phyloP scores from a whole-genome alignment of 2,329 filamentous ascomycete genomes.

The Cordyceps cateniannulata region DNA sequence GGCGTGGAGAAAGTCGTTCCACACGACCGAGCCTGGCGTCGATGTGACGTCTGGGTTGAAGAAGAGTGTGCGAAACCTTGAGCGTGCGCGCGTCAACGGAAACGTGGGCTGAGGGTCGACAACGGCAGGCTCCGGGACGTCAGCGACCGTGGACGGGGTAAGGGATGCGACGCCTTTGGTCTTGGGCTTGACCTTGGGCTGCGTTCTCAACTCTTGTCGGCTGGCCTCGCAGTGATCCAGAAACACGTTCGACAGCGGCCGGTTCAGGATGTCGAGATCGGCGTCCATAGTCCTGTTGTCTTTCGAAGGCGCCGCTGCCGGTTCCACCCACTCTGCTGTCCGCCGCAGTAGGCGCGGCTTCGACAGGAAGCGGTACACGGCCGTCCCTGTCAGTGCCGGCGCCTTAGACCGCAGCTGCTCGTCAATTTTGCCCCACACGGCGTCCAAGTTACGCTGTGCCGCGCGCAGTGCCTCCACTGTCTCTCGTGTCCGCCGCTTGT shows the following conservation, averaged over 20 bases:
- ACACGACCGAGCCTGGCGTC: constrained; percentile 41
- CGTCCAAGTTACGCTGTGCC: constrained; percentile 42
- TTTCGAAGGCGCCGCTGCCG: constrained; percentile 14
- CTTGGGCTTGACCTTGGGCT: background rate
- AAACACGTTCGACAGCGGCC: constrained; percentile 21
- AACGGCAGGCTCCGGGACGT: background rate
- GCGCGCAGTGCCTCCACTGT: constrained; percentile 36
- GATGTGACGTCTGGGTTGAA: constrained; percentile 27
- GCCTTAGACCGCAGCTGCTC: background rate
- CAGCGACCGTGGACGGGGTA: background rate
- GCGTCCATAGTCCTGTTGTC: background rate
- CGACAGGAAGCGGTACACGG: constrained; percentile 24
- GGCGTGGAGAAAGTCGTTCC: constrained; percentile 48
- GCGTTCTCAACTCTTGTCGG: background rate
- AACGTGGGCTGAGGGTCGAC: constrained; percentile 11
- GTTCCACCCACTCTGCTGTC: constrained; percentile 43
- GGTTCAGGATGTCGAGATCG: constrained; percentile 7
- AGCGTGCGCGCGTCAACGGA: constrained; percentile 25
- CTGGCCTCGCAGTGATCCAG: background rate
- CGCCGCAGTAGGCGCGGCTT: constrained; percentile 34
- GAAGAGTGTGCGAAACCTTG: constrained; percentile 37
- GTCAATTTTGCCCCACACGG: constrained; percentile 37
- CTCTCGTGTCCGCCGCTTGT: constrained; percentile 39
- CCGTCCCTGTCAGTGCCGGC: constrained; percentile 19
- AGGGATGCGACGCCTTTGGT: background rate